Conservation (phyloP, 164 flowering plant genomes). For the Pachysandra terminalis region DNA sequence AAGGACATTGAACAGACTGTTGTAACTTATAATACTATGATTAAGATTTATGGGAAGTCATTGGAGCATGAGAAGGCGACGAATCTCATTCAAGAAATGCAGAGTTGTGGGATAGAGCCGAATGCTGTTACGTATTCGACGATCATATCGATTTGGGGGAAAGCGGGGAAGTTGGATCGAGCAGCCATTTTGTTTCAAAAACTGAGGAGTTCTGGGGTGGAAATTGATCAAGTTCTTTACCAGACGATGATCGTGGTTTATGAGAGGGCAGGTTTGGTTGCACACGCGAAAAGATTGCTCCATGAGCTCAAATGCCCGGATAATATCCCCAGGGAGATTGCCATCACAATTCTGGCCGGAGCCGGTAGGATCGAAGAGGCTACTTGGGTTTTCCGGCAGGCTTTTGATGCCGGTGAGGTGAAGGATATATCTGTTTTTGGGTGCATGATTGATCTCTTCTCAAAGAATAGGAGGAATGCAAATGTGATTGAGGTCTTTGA, state of each 20-base stretch:
- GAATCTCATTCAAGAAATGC: conserved; percentile 84
- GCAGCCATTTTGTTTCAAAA: conserved; percentile 85
- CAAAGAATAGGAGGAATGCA: conserved; percentile 56
- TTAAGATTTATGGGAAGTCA: conserved; percentile 81
- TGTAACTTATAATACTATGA: conserved; percentile 91
- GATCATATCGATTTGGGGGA: conserved; percentile 84
- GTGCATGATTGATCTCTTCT: conserved; percentile 67
- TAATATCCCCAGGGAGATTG: conserved; percentile 69
- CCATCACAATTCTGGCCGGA: conserved; percentile 62
- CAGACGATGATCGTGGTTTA: conserved; percentile 95
- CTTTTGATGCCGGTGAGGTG: conserved; percentile 67
- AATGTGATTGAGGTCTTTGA: conserved; percentile 85
- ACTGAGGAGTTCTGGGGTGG: conserved; percentile 66
- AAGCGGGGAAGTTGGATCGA: conserved; percentile 75
- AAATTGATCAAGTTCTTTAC: conserved; percentile 86
- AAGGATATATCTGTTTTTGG: conserved; percentile 68
- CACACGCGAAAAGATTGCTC: conserved; percentile 76
- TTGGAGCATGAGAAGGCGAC: conserved; percentile 89
- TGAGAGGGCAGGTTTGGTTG: conserved; percentile 78
- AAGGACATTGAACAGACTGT: conserved; percentile 83
- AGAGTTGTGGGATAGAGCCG: conserved; percentile 63
- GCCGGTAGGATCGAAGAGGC: conserved; percentile 92
- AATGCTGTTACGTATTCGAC: conserved; percentile 85
- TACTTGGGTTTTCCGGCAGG: conserved; percentile 84
- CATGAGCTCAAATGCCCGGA: conserved; percentile 74